Conservation (phyloP, 257 asterid species). For the Mitragyna speciosa region DNA sequence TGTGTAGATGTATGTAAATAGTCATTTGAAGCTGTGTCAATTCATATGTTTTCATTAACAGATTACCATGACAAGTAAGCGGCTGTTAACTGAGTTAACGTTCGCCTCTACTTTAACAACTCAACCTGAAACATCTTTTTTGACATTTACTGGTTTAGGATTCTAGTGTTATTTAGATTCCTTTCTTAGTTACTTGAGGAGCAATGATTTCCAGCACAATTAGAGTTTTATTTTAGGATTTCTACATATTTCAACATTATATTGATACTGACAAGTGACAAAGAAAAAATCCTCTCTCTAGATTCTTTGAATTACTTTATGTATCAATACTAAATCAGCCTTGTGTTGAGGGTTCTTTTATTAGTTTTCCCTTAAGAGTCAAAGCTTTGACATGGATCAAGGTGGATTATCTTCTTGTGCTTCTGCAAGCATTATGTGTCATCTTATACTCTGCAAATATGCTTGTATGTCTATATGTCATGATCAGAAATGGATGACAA, state of each 20-base stretch:
- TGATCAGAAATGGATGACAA: not conserved
- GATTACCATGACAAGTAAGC: not conserved
- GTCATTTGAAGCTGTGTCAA: not conserved
- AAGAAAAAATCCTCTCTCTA: no score
- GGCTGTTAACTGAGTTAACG: not conserved
- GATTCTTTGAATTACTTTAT: not conserved
- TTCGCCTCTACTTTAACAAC: not conserved
- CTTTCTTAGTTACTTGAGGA: not conserved
- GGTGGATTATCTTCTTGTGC: not conserved
- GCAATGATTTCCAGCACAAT: no score
- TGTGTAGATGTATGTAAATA: not conserved
- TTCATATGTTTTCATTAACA: not conserved
- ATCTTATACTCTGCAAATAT: not conserved
- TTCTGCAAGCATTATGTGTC: not conserved
- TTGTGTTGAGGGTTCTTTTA: not conserved
- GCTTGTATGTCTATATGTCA: not conserved
- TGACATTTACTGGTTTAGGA: not conserved
- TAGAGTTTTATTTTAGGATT: no score
- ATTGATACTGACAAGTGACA: no score
- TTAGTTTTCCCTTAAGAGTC: not conserved
- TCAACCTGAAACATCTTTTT: no score
- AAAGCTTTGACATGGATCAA: not conserved
- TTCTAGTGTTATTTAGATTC: not conserved
- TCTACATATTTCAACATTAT: no score
- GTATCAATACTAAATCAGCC: not conserved